Evolutionary conservation across 257 asterid species (phyloP).

Genomic region (Solanum clarkiae): DNA sequence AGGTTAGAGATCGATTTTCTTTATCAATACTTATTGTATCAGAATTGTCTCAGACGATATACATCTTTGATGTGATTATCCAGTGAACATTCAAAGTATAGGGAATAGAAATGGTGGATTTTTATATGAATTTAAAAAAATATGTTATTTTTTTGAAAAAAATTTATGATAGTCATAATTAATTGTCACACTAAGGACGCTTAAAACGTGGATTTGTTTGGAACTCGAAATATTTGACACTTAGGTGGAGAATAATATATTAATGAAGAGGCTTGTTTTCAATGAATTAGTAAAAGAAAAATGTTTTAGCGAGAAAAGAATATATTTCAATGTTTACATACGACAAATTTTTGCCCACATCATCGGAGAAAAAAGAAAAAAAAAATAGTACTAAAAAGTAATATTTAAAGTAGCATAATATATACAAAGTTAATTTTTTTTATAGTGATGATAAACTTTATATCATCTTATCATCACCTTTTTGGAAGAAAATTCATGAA

Average conservation of each 20-base stretch:
- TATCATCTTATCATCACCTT: conserved; percentile 1
- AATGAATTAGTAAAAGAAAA: background rate
- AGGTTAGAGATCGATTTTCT: background rate
- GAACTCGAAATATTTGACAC: background rate
- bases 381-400: background rate
- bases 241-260: background rate
- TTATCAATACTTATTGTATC: background rate
- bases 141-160: background rate
- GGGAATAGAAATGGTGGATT: background rate
- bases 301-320: background rate
- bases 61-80: background rate
- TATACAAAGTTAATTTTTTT: background rate
- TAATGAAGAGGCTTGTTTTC: background rate
- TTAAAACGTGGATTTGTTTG: background rate
- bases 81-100: fast-evolving
- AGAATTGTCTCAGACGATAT: fast-evolving
- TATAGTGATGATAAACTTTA: background rate
- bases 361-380: background rate
- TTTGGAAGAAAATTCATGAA: background rate
- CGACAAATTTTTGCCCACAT: background rate
- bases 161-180: background rate
- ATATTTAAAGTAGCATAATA: background rate
- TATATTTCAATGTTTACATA: background rate
- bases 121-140: background rate
- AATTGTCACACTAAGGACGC: background rate